phyloP scores from a whole-genome alignment of 345 rosid genomes.

The Citrus medica region DNA sequence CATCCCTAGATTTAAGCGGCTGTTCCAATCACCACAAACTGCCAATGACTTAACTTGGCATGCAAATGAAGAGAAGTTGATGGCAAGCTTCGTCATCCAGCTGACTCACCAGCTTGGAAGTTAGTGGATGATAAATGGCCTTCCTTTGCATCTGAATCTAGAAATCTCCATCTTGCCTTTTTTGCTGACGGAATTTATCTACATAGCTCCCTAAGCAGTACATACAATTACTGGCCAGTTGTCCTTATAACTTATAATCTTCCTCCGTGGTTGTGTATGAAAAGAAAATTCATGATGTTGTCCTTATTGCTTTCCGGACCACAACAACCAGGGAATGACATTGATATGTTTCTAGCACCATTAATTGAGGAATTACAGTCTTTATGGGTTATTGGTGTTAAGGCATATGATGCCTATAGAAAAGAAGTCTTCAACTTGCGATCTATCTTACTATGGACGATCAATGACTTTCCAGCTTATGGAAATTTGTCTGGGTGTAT shows the following conservation, averaged over 20 bases:
- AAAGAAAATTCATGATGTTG: too few species aligned
- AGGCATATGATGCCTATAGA: background rate
- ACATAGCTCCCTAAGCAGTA: too few species aligned
- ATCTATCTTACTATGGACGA: background rate
- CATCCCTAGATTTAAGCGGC: background rate
- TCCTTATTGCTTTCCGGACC: too few species aligned
- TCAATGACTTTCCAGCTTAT: background rate
- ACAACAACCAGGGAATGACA: too few species aligned
- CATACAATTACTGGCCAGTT: too few species aligned
- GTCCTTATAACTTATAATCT: too few species aligned
- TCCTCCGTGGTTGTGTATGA: too few species aligned
- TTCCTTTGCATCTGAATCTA: too few species aligned
- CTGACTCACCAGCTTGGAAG: background rate
- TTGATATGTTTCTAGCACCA: too few species aligned
- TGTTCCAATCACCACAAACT: background rate
- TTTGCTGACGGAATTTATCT: accelerated
- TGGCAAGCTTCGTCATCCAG: background rate
- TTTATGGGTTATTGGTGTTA: background rate
- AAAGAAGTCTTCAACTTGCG: background rate
- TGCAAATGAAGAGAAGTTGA: background rate
- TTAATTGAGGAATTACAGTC: background rate
- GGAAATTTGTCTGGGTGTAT: background rate
- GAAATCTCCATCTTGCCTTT: too few species aligned
- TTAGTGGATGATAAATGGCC: too few species aligned
- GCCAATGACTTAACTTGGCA: background rate